Evolutionary conservation across 2,329 filamentous ascomycete genomes (phyloP).

Genomic region (Colletotrichum godetiae): DNA sequence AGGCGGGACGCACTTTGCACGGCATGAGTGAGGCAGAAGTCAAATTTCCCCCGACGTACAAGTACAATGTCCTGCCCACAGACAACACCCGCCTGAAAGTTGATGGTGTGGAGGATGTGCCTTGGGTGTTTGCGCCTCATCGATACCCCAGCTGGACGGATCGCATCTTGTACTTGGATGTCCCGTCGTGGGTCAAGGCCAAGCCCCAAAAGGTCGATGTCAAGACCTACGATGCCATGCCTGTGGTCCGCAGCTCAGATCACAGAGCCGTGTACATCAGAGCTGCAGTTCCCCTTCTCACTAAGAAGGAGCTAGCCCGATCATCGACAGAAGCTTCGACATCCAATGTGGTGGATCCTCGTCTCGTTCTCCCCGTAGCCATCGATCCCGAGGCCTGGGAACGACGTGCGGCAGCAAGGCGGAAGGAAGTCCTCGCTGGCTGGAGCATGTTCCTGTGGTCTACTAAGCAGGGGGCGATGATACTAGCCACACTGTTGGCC

Average conservation of each 20-base stretch:
- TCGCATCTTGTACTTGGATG: constrained; percentile 81
- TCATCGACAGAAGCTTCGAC: constrained; percentile 35
- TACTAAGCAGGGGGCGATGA: constrained; percentile 60
- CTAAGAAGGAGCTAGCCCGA: constrained; percentile 51
- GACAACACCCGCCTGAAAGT: constrained; percentile 38
- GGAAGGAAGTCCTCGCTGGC: constrained; percentile 60
- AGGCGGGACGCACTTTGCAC: constrained; percentile 78
- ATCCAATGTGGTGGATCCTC: constrained; percentile 50
- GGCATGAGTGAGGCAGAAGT: constrained; percentile 81
- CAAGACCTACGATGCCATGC: constrained; percentile 79
- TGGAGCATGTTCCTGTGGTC: constrained; percentile 67
- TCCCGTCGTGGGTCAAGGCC: constrained; percentile 62
- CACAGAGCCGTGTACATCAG: constrained; percentile 86
- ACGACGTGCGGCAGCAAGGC: constrained; percentile 57
- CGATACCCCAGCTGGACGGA: constrained; percentile 96
- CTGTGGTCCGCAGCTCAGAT: constrained; percentile 85
- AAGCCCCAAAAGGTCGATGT: constrained; percentile 56
- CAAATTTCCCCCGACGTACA: constrained; percentile 92
- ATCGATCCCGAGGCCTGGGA: constrained; percentile 68
- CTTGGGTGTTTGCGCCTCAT: constrained; percentile 82
- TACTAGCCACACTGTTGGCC: constrained; percentile 55
- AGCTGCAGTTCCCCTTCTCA: constrained; percentile 71
- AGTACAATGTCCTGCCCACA: constrained; percentile 70
- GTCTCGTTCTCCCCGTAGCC: constrained; percentile 59
- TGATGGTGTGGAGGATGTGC: constrained; percentile 46